Evolutionary conservation across 192 early-diverging fungal genomes (phyloP), one percentile per base, ranked within the genome.

Genomic region (Paraglomus brasilianum): DNA sequence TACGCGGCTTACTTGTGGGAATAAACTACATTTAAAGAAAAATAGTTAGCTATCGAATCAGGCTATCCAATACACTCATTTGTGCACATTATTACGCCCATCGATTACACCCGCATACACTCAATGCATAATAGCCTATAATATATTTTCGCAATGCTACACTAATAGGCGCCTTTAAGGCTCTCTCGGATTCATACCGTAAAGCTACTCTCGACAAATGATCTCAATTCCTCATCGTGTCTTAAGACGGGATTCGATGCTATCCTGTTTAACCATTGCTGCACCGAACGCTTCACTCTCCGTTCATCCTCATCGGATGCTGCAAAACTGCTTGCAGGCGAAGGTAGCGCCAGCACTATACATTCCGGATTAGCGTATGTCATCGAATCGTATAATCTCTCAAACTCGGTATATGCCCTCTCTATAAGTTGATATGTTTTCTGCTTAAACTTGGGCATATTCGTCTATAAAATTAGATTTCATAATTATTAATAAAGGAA

Each of bases 161-260:
- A 30, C 15, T 15, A 50, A 3, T 50, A 17, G 49, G 2, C 49
- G 49, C 15, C 15, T 17, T 19, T 19, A 50, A 15, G 15, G 49
- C 19, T 50, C 19, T 50, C 19, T 50, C 19, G 15, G 49, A 30
- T 5, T 46, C 52, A 36, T 76, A 76, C 78, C 22, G 75, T 73
- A 72, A 80, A 80, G 49, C 77, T 73, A 30, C 75, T 77, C 41
- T 80, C 78, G 19, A 80, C 75, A 74, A 80, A 80, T 48, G 76
- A 75, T 61, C 74, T 73, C 8, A 80, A 64, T 59, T 80, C 78
- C 60, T 77, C 63, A 46, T 80, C 78, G 24, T 80, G 73, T 5
- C 73, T 71, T 45, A 80, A 68, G 38, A 75, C 53, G 43, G 78
- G 78, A 40, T 80, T 75, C n/a, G 36, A 68, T 45, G 73, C 48